Evolutionary conservation across 1,284 basidiomycete genomes (phyloP), one percentile per base, ranked within the genome.

Genomic region (Leccinum colubrinum): DNA sequence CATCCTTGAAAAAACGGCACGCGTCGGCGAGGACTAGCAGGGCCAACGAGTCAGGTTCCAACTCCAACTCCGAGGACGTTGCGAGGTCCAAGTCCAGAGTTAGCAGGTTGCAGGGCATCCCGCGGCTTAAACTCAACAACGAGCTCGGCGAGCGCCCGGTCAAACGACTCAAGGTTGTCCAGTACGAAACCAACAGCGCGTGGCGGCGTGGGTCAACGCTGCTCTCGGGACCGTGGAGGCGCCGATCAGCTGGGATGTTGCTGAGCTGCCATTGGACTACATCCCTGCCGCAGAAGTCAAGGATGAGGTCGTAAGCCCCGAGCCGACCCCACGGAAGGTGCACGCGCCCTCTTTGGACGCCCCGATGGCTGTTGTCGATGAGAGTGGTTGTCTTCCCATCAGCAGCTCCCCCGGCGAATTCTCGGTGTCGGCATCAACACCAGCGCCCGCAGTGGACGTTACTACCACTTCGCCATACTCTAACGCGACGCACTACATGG

Each of bases 161-260:
- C 25, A 74, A 69, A 58, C 68, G 63, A n/a, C 37, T 64, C 53
- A 74, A 61, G 20, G 9, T 59, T 1, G 60, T 72, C 46, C 55
- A 35, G n/a, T 72, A 72, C 20, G 70, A 73, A 22, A 37, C 62
- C 4, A 65, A 71, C 14, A 3, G 60, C 6, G 58, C 37, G 4
- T 33, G 59, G 6, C 27, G 27, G 27, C 27, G 27, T 27, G 27
- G 27, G 56, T 72, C 25, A 73, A 72, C n/a, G 61, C 61, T 3
- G 67, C 71, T 1, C 71, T 72, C 7, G 72, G 61, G 35, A 72
- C 72, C 0, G 56, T 58, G 5, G 11, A 62, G 7, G 72, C 70
- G 4, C 59, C 68, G 3, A 53, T 72, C 25, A 25, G 43, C 56
- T 72, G 70, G 70, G 60, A 59, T 9, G 59, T 51, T 3, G 64